Conservation (phyloP, 2,329 filamentous ascomycete species). For the Pestalotiopsis sp. region DNA sequence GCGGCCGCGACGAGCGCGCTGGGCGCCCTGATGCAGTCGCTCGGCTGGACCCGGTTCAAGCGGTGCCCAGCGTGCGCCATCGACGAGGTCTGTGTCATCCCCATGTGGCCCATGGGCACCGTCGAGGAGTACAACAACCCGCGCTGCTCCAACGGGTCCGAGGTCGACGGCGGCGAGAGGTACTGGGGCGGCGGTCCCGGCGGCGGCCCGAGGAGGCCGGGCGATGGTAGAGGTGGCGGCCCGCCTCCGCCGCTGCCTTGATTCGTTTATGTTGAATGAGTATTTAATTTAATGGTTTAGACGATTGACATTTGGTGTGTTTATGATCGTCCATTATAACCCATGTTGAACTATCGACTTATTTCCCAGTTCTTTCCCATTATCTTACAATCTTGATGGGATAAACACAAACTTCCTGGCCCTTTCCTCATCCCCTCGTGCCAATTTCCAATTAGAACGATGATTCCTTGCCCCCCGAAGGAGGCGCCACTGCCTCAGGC, state of each 20-base stretch:
- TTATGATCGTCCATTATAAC: neutral
- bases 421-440: neutral
- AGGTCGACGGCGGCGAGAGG: slow-evolving; percentile 9
- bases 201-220: neutral
- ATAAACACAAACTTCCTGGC: no score
- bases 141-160: slow-evolving; percentile 18
- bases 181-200: slow-evolving; percentile 15
- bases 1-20: slow-evolving; percentile 10
- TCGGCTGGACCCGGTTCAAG: slow-evolving; percentile 22
- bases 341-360: no score
- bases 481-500: neutral
- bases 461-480: no score
- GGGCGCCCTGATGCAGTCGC: slow-evolving; percentile 12
- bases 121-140: slow-evolving; percentile 19
- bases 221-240: neutral
- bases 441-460: neutral
- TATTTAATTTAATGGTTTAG: neutral
- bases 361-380: no score
- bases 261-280: neutral
- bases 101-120: slow-evolving; percentile 22
- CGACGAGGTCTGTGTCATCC: slow-evolving; percentile 20
- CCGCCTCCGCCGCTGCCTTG: slow-evolving; percentile 1
- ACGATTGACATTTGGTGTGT: neutral
- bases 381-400: no score
- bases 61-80: slow-evolving; percentile 17